Percentiles rank a stretch among this genome's conserved stretches.
Conservation (phyloP, 495 filamentous ascomycete genomes). For the Aspergillus baeticus region DNA sequence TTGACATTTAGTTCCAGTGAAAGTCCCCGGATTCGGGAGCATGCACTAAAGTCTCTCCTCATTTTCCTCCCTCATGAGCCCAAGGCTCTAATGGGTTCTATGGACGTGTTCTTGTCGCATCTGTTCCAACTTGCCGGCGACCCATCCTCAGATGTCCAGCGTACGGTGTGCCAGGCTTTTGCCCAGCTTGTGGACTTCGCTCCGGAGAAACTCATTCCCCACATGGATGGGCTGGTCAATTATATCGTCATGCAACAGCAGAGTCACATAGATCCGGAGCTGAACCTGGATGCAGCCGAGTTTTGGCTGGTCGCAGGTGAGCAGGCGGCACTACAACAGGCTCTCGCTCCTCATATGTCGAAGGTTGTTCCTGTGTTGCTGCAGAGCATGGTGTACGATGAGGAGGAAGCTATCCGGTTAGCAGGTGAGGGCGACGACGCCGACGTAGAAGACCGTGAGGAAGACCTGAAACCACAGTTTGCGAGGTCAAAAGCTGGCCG, state of each 20-base stretch:
- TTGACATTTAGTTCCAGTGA: conserved; percentile 78
- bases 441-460: conserved; percentile 81
- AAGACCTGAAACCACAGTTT: conserved; percentile 93
- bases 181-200: conserved; percentile 87
- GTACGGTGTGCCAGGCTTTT: conserved; percentile 91
- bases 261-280: conserved; percentile 79
- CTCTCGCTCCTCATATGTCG: conserved; percentile 71
- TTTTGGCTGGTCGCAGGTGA: conserved; percentile 97
- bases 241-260: conserved; percentile 91
- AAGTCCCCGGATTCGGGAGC: conserved; percentile 69
- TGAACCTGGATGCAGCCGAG: conserved; percentile 92
- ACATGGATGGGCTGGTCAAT: conserved; percentile 85
- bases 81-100: conserved; percentile 67
- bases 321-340: conserved; percentile 70
- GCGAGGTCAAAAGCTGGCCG: conserved; percentile 68
- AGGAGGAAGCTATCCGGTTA: conserved; percentile 84
- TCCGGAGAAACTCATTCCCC: conserved; percentile 84
- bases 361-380: conserved; percentile 90
- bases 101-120: conserved; percentile 77
- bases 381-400: conserved; percentile 93
- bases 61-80: conserved; percentile 83
- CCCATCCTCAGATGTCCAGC: conserved; percentile 71
- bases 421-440: conserved; percentile 86
- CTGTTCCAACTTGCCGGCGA: conserved; percentile 81
- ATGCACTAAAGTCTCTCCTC: conserved; percentile 82